A percentile compares a stretch with the other conserved stretches of the same genome.
Conservation (phyloP, 202 grass and related monocot species). For the Panicum hallii region DNA sequence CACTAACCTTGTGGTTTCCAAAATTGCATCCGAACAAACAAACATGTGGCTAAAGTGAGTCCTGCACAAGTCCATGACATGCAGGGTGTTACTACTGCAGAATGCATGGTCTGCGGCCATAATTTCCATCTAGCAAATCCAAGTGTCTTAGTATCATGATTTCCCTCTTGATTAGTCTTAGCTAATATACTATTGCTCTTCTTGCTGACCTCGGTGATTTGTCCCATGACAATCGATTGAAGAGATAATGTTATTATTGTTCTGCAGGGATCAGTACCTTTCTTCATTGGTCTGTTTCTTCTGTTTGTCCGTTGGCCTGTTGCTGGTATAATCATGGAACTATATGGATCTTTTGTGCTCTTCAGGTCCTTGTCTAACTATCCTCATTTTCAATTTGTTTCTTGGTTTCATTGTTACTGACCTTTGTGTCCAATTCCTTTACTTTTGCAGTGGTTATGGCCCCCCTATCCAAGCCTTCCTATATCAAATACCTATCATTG, state of each 20-base stretch:
- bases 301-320: constrained; percentile 91
- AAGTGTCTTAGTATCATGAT: constrained; percentile 14
- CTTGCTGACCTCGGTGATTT: constrained; percentile 19
- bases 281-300: constrained; percentile 91
- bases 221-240: constrained; percentile 8
- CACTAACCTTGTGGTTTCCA: neutral
- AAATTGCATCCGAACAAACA: constrained; percentile 2
- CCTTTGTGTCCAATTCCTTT: constrained; percentile 9
- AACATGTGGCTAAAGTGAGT: constrained; percentile 3
- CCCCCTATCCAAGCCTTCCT: constrained; percentile 88
- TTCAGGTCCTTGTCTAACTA: constrained; percentile 72
- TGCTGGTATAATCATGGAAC: constrained; percentile 88
- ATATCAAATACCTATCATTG: constrained; percentile 89
- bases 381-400: constrained; percentile 31
- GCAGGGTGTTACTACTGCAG: neutral
- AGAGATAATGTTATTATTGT: constrained; percentile 41
- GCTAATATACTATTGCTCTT: constrained; percentile 2
- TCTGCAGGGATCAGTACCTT: constrained; percentile 84
- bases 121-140: constrained; percentile 26
- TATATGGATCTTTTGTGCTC: constrained; percentile 89
- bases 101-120: constrained; percentile 7
- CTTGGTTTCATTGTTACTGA: constrained; percentile 39
- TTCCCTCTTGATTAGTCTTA: constrained; percentile 22
- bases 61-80: neutral
- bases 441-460: constrained; percentile 68